Evolutionary conservation across 495 filamentous ascomycete species (phyloP).

Genomic region (Sordaria brevicollis): DNA sequence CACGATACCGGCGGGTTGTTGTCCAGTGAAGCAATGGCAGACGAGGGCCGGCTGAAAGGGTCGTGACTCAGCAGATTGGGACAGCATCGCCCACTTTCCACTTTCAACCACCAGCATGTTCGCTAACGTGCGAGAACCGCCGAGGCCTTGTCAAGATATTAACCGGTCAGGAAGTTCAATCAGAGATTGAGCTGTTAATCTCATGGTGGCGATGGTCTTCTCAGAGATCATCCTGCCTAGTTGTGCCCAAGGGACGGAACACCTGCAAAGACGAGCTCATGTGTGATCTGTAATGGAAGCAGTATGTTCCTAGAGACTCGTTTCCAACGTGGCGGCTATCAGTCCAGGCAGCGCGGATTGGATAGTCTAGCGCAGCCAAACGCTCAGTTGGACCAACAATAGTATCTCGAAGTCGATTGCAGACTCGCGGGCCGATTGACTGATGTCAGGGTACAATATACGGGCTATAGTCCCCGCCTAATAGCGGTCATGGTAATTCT

Average conservation of each 20-base stretch:
- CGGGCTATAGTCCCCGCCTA: background rate
- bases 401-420: background rate
- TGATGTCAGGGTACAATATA: background rate
- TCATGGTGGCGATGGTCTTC: background rate
- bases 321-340: background rate
- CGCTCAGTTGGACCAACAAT: background rate
- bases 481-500: background rate
- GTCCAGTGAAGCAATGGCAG: background rate
- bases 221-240: background rate
- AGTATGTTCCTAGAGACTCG: background rate
- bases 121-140: background rate
- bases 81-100: background rate
- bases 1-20: background rate
- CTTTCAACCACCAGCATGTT: background rate
- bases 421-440: background rate
- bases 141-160: background rate
- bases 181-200: background rate
- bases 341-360: background rate
- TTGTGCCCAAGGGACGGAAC: background rate
- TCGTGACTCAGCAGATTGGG: background rate
- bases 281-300: background rate
- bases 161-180: background rate
- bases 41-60: background rate
- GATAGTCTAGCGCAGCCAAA: background rate
- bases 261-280: background rate